Evolutionary conservation across 1,139 yeast species (phyloP).

Genomic region (Yamadazyma atlantica): DNA sequence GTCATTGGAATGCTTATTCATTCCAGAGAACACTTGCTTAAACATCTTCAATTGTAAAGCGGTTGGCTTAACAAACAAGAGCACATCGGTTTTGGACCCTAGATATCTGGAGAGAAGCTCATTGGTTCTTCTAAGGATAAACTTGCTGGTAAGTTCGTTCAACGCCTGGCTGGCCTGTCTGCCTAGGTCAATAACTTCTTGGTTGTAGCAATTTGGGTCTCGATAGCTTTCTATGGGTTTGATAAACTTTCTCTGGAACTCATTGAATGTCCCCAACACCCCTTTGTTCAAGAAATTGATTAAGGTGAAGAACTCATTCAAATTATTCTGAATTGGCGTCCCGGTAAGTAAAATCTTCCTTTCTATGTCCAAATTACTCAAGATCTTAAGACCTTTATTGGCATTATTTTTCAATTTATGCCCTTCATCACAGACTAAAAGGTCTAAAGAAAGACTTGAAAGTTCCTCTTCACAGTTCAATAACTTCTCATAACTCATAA

Average conservation of each 20-base stretch:
- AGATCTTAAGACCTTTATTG: slow-evolving; percentile 67
- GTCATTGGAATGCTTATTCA: slow-evolving; percentile 11
- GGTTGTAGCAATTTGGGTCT: slow-evolving; percentile 65
- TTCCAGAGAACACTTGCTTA: slow-evolving; percentile 3
- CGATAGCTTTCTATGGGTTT: slow-evolving; percentile 73
- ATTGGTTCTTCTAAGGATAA: slow-evolving; percentile 76
- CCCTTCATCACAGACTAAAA: slow-evolving; percentile 93
- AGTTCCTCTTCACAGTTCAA: slow-evolving; percentile 58
- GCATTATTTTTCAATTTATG: slow-evolving; percentile 74
- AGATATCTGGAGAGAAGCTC: slow-evolving; percentile 61
- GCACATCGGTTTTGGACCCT: slow-evolving; percentile 76
- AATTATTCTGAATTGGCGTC: slow-evolving; percentile 93
- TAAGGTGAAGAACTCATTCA: slow-evolving; percentile 78
- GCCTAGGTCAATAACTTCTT: slow-evolving; percentile 53
- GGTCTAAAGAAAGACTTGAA: slow-evolving; percentile 53
- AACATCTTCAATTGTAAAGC: slow-evolving; percentile 57
- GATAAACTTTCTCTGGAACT: slow-evolving; percentile 67
- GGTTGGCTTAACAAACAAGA: slow-evolving; percentile 79
- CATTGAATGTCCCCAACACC: slow-evolving; percentile 59
- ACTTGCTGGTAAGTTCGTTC: slow-evolving; percentile 59
- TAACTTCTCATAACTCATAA: slow-evolving; percentile 86
- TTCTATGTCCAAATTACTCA: slow-evolving; percentile 55
- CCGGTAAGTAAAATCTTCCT: slow-evolving; percentile 75
- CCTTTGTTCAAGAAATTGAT: slow-evolving; percentile 86
- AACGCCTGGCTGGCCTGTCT: slow-evolving; percentile 60